phyloP scores from a whole-genome alignment of 78 protist genomes.

The Chrysochromulina tobinii region DNA sequence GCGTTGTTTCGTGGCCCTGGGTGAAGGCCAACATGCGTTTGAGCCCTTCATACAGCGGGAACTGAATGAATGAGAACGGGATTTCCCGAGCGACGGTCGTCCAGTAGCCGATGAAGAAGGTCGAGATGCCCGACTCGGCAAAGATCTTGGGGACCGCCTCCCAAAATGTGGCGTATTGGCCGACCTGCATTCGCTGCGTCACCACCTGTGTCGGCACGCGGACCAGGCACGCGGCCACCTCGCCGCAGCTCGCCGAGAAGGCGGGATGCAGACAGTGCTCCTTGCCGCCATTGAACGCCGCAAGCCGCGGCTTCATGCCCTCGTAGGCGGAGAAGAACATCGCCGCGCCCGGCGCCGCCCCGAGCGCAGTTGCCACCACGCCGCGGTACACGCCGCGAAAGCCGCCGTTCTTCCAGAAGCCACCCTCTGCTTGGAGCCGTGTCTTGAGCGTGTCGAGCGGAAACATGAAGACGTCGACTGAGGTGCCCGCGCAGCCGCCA shows the following conservation, averaged over 20 bases:
- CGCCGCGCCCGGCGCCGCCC: slow-evolving; percentile 61
- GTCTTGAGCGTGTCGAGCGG: slow-evolving; percentile 78
- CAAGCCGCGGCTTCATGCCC: background rate
- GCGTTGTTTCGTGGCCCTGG: background rate
- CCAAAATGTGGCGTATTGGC: background rate
- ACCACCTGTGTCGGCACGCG: slow-evolving; percentile 71
- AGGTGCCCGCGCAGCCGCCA: slow-evolving; percentile 59
- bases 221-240: slow-evolving; percentile 60
- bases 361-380: slow-evolving; percentile 39
- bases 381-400: slow-evolving; percentile 68
- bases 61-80: slow-evolving; percentile 68
- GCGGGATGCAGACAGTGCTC: background rate
- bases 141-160: background rate
- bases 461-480: slow-evolving; percentile 67
- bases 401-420: slow-evolving; percentile 61
- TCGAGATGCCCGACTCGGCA: background rate
- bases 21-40: background rate
- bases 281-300: background rate
- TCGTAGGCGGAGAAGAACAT: slow-evolving; percentile 53
- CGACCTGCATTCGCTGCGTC: slow-evolving; percentile 65
- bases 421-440: slow-evolving; percentile 52
- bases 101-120: slow-evolving; percentile 2
- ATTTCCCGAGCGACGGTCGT: slow-evolving; percentile 54
- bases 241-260: slow-evolving; percentile 49
- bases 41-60: slow-evolving; percentile 64